Evolutionary conservation across 352 stramenopile species (phyloP), one percentile per base, ranked within the genome.

Genomic region (Phytophthora pinifolia): DNA sequence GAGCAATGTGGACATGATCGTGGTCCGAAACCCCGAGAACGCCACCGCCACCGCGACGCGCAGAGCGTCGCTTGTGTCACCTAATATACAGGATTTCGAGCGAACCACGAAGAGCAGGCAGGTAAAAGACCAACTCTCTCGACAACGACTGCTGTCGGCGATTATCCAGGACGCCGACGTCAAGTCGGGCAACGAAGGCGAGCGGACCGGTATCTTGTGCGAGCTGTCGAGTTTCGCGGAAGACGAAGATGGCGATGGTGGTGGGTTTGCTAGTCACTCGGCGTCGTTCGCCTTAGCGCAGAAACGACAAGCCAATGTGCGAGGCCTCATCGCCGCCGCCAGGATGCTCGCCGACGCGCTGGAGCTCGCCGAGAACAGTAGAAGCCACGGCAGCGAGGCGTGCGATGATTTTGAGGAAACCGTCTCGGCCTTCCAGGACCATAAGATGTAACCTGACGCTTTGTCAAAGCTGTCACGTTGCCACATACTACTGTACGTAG

Each of bases 1-100:
- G 87, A 32, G 49, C 10, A 70, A 69, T 2, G 55, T 79, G 1
- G 83, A 96, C 55, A 54, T 91, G 37, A 70, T 96, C 34, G 62
- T 95, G 12, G 59, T 93, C 0, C 78, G 86, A 12, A 74, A 64
- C 20, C 58, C 70, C 14, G 50, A 64, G 7, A 59, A 43, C 15
- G 50, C 30, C 6, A 41, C 41, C 14, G 50, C 30, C 6, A 41
- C 59, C 1, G 41, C 53, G 12, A 35, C 65, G n/a, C 72, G 61
- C 4, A 58, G 47, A 41, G 37, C 53, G 1, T 52, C 54, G 1
- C 34, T 52, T 14, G 32, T 38, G 9, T 39, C 44, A 3, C 56
- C 83, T 6, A 65, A 69, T 12, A 52, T 46, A 20, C 61, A 76
- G 12, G 65, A 83, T 43, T 87, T 87, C 46, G 74, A 87, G 36